Evolutionary conservation across 257 asterid genomes (phyloP).

Genomic region (Schizonepeta tenuifolia): DNA sequence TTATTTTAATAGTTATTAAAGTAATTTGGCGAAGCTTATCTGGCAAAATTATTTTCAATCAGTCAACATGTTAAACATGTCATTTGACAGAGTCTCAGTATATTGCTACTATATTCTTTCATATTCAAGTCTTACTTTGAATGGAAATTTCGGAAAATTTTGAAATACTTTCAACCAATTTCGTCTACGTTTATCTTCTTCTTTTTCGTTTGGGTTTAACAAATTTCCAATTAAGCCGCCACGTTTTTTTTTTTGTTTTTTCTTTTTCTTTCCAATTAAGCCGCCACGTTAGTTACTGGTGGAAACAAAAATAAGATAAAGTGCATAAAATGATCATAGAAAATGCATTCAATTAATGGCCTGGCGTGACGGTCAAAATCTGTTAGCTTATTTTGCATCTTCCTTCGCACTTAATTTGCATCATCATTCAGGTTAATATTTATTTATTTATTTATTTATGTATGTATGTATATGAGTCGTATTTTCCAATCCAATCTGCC

Average conservation of each 20-base stretch:
- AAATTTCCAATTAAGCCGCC: background rate
- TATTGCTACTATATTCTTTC: background rate
- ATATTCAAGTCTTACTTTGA: background rate
- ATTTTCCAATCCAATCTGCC: background rate
- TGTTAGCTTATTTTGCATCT: constrained; percentile 23
- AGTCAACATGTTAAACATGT: background rate
- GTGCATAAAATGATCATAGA: background rate
- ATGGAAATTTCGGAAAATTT: background rate
- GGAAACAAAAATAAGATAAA: background rate
- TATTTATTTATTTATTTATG: too few species aligned
- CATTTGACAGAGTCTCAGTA: background rate
- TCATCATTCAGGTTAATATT: background rate
- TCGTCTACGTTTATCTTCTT: too few species aligned
- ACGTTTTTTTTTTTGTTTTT: too few species aligned
- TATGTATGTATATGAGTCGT: too few species aligned
- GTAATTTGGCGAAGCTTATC: too few species aligned
- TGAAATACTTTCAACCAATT: background rate
- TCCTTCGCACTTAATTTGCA: background rate
- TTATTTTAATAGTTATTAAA: too few species aligned
- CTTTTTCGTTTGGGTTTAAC: too few species aligned
- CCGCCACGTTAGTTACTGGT: background rate
- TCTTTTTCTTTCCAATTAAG: background rate
- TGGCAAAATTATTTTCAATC: background rate
- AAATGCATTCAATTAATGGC: too few species aligned
- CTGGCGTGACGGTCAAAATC: constrained; percentile 29